Conservation (phyloP, 768 basidiomycete species). For the Butyriboletus loyo region DNA sequence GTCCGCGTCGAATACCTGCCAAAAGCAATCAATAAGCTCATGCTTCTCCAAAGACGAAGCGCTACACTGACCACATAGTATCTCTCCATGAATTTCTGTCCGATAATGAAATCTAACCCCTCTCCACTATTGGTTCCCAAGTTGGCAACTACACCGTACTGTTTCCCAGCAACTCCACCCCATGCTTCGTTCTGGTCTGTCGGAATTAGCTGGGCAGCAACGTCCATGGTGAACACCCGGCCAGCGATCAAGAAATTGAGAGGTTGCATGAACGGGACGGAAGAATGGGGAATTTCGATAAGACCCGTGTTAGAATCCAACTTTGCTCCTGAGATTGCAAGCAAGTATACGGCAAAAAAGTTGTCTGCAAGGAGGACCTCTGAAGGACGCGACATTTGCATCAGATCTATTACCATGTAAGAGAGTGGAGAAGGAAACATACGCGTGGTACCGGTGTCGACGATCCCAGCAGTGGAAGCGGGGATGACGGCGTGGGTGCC, state of each 20-base stretch:
- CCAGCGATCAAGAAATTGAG: conserved; percentile 15
- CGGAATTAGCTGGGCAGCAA: conserved; percentile 21
- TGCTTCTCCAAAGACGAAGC: background rate
- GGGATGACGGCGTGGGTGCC: conserved; percentile 14
- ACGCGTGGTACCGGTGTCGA: conserved; percentile 29
- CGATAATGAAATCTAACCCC: background rate
- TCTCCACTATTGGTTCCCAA: background rate
- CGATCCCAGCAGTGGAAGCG: conserved; percentile 26
- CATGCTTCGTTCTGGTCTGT: conserved; percentile 10
- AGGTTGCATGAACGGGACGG: conserved; percentile 12
- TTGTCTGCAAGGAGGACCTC: conserved; percentile 24
- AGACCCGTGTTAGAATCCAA: conserved; percentile 5
- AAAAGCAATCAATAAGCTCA: background rate
- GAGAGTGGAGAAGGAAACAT: background rate
- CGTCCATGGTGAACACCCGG: conserved; percentile 12
- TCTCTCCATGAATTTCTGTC: background rate
- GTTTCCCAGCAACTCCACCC: conserved; percentile 11
- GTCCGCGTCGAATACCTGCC: conserved; percentile 23
- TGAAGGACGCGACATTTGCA: background rate
- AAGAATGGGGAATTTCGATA: conserved; percentile 15
- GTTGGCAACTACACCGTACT: conserved; percentile 5
- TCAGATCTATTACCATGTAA: background rate
- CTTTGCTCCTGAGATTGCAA: conserved; percentile 13
- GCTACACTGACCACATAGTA: conserved; percentile 6
- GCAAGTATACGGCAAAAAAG: conserved; percentile 16